These are phyloP conservation scores for Sclerotinia nivalis DNA, from an alignment of 2,329 filamentous ascomycete species.

Conservation along the genomic window DNA sequence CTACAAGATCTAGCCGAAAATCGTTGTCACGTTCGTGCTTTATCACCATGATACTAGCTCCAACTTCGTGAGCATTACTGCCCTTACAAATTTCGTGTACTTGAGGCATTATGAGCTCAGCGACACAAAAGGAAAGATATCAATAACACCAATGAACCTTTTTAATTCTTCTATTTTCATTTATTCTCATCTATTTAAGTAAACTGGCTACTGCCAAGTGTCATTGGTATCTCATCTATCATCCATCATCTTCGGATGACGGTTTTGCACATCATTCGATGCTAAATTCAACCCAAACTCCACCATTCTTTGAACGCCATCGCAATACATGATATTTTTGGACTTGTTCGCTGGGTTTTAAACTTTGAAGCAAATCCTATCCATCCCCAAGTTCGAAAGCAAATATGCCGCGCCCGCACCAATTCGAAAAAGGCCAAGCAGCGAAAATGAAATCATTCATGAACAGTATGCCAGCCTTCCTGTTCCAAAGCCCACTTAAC, in stretches of 20 bases:
- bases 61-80: not conserved
- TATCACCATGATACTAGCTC: not conserved
- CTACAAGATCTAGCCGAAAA: no score
- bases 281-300: constrained; percentile 5
- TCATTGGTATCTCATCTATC: constrained; percentile 12
- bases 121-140: not conserved
- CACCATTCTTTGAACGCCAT: not conserved
- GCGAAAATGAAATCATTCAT: not conserved
- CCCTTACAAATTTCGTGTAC: no score
- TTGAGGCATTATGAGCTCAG: not conserved
- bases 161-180: not conserved
- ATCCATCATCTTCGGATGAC: not conserved
- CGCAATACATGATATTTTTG: not conserved
- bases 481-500: constrained; percentile 73
- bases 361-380: not conserved
- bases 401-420: not conserved
- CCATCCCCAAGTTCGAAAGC: not conserved
- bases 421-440: not conserved
- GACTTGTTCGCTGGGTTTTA: constrained; percentile 2
- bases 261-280: not conserved
- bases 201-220: not conserved
- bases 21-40: no score
- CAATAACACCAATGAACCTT: not conserved
- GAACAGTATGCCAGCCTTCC: constrained; percentile 32
- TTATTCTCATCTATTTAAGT: not conserved